Evolutionary conservation across 768 basidiomycete genomes (phyloP).

Genomic region (Candolleomyces efflorescens): DNA sequence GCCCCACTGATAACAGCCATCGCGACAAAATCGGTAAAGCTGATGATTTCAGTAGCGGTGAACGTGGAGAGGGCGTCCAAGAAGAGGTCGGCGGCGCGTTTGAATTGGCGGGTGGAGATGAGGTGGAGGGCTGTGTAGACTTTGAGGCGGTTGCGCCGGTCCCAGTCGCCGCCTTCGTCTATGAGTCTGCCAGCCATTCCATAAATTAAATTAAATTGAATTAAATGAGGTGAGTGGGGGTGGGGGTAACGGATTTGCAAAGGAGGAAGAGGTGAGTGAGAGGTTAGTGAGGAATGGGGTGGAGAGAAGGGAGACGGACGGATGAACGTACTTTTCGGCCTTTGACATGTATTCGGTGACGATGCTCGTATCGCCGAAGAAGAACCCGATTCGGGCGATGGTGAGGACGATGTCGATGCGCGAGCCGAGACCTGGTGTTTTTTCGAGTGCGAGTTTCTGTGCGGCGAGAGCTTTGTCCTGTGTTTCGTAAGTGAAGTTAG

Average conservation of each 20-base stretch:
- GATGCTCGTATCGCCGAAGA: slow-evolving; percentile 75
- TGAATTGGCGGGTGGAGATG: slow-evolving; percentile 88
- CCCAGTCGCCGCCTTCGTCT: slow-evolving; percentile 98
- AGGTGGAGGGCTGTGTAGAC: slow-evolving; percentile 89
- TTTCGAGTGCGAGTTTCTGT: slow-evolving; percentile 79
- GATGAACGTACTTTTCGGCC: slow-evolving; percentile 72
- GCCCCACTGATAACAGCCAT: slow-evolving; percentile 79
- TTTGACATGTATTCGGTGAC: slow-evolving; percentile 68
- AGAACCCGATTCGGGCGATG: slow-evolving; percentile 85
- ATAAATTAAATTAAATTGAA: no score
- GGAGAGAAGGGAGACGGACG: neutral
- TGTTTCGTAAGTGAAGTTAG: no score
- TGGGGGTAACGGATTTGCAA: no score
- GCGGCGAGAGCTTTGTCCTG: slow-evolving; percentile 85
- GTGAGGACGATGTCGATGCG: slow-evolving; percentile 91
- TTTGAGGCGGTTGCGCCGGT: slow-evolving; percentile 92
- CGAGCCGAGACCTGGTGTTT: slow-evolving; percentile 89
- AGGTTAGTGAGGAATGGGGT: neutral
- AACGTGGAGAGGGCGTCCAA: slow-evolving; percentile 93
- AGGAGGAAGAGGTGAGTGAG: neutral
- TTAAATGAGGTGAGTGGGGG: no score
- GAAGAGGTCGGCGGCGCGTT: slow-evolving; percentile 77
- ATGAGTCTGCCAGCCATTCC: slow-evolving; percentile 78
- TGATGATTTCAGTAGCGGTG: slow-evolving; percentile 84
- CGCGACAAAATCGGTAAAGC: slow-evolving; percentile 87